phyloP scores from a whole-genome alignment of 2,329 filamentous ascomycete genomes.

The Escovopsis sp. region DNA sequence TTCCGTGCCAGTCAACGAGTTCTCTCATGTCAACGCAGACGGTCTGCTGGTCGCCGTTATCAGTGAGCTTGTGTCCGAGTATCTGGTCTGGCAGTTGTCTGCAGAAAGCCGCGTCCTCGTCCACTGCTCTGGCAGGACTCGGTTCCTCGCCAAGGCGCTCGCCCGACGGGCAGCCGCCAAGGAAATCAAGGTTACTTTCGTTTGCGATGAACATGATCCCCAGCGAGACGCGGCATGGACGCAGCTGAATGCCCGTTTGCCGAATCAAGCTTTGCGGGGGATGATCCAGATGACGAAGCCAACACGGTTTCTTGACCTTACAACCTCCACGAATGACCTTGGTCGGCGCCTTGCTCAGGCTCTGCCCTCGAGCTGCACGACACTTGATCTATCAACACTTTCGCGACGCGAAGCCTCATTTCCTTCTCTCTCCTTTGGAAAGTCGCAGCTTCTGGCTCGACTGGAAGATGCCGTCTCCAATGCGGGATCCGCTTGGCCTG shows the following conservation, averaged over 20 bases:
- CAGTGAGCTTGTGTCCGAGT: slow-evolving; percentile 3
- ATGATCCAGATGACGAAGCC: slow-evolving; percentile 1
- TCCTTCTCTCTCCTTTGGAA: too few relatives aligned
- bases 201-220: too few relatives aligned
- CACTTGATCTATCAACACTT: too few relatives aligned
- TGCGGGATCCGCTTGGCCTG: background rate
- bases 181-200: slow-evolving; percentile 1
- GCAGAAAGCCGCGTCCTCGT: slow-evolving; percentile 3
- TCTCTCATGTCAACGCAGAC: background rate
- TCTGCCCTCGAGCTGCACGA: too few relatives aligned
- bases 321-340: background rate
- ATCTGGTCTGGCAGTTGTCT: slow-evolving; percentile 1
- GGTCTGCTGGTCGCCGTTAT: background rate
- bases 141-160: slow-evolving; percentile 2
- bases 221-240: background rate
- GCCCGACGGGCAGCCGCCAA: background rate
- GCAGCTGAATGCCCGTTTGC: slow-evolving; percentile 1
- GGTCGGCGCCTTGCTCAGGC: too few relatives aligned
- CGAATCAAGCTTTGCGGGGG: slow-evolving; percentile 1
- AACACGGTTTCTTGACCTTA: slow-evolving; percentile 3
- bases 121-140: slow-evolving; percentile 1
- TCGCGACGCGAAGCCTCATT: too few relatives aligned
- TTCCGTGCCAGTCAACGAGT: background rate
- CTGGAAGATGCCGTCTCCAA: background rate
- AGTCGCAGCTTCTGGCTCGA: too few relatives aligned